A percentile compares a stretch with the other conserved stretches of the same genome.
These are phyloP conservation scores for Mycena alexandri DNA, from an alignment of 768 basidiomycete genomes.

Conservation along the genomic window DNA sequence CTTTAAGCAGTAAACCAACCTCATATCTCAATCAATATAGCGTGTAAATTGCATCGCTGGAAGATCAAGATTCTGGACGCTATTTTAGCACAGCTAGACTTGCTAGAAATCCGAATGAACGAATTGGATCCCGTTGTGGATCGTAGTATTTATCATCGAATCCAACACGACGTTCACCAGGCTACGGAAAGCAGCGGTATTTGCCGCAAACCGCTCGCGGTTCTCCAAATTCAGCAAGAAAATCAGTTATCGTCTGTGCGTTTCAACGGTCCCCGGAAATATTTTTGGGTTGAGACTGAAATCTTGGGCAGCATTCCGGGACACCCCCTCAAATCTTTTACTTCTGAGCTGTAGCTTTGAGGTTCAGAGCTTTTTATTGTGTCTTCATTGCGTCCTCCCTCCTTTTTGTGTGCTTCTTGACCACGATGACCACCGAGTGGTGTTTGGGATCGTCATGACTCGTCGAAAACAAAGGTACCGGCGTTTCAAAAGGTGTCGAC, in stretches of 20 bases:
- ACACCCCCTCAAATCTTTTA: too few species aligned
- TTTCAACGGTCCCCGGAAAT: constrained; percentile 4
- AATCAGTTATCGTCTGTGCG: constrained; percentile 65
- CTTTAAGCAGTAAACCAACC: neutral
- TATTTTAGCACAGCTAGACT: constrained; percentile 73
- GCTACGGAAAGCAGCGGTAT: constrained; percentile 64
- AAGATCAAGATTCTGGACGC: constrained; percentile 67
- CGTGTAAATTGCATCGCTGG: constrained; percentile 71
- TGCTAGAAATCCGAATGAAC: constrained; percentile 72
- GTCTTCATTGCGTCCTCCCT: too few species aligned
- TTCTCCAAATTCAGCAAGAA: constrained; percentile 66
- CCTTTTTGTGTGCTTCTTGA: too few species aligned
- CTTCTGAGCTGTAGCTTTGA: too few species aligned
- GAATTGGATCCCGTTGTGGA: constrained; percentile 71
- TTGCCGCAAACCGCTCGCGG: constrained; percentile 58
- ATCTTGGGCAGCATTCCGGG: constrained; percentile 56
- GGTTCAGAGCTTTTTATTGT: too few species aligned
- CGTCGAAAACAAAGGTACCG: too few species aligned
- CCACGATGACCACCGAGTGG: too few species aligned
- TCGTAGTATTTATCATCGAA: constrained; percentile 72
- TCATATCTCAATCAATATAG: neutral
- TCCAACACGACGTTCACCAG: constrained; percentile 75
- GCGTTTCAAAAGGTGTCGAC: too few species aligned
- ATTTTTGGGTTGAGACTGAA: constrained; percentile 2
- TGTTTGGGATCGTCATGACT: too few species aligned